Percentiles rank a stretch among this genome's conserved stretches.
Evolutionary conservation across 495 filamentous ascomycete genomes (phyloP).

Genomic region (Friedmanniomyces endolithicus): DNA sequence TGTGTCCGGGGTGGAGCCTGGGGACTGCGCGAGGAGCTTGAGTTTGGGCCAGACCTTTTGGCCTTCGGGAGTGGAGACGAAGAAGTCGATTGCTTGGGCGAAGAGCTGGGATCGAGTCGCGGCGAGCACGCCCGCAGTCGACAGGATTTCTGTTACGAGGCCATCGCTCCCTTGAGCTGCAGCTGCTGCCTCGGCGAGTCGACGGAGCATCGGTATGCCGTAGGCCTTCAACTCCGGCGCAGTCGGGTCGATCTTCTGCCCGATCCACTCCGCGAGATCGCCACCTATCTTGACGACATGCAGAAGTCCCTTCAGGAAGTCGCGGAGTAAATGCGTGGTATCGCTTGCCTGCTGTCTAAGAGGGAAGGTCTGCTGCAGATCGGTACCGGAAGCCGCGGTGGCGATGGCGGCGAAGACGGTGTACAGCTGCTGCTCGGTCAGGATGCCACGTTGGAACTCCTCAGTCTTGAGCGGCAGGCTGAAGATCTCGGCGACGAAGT

Average conservation of each 20-base stretch:
- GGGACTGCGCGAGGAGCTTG: constrained; percentile 31
- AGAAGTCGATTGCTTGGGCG: constrained; percentile 32
- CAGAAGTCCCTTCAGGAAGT: constrained; percentile 26
- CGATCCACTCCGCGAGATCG: constrained; percentile 17
- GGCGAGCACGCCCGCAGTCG: constrained; percentile 34
- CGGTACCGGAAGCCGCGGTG: constrained; percentile 51
- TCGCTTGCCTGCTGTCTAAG: constrained; percentile 41
- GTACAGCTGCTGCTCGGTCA: constrained; percentile 49
- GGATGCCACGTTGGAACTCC: constrained; percentile 44
- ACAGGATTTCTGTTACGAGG: constrained; percentile 30
- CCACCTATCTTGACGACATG: constrained; percentile 17
- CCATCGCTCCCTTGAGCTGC: constrained; percentile 11
- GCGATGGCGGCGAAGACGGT: constrained; percentile 46
- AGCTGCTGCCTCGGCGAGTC: constrained; percentile 18
- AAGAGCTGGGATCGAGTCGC: constrained; percentile 31
- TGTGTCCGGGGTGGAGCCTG: constrained; percentile 28
- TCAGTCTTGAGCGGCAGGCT: constrained; percentile 51
- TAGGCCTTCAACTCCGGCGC: constrained; percentile 23
- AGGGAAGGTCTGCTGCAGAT: constrained; percentile 51
- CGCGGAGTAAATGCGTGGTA: constrained; percentile 24
- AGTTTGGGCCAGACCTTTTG: constrained; percentile 39
- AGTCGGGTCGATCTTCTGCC: constrained; percentile 21
- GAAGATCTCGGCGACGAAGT: constrained; percentile 50
- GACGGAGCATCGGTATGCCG: constrained; percentile 27
- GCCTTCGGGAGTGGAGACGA: constrained; percentile 32